Conservation (phyloP, 371 early-diverging fungal genomes). For the Umbelopsis sp. region DNA sequence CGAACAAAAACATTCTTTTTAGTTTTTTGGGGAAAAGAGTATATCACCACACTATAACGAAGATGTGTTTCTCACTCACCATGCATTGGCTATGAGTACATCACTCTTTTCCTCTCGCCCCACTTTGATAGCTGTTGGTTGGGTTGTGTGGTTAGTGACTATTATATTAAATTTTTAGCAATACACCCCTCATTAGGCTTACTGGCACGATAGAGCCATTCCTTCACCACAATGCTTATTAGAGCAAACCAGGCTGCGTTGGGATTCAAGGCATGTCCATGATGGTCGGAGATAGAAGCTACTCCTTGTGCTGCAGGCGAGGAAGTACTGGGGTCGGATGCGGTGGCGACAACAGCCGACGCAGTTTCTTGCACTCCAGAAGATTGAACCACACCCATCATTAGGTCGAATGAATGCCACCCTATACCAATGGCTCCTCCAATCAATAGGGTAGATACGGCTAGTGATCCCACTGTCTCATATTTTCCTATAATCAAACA, state of each 20-base stretch:
- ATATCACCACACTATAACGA: background rate
- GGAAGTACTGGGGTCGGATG: slow-evolving; percentile 13
- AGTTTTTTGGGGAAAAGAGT: background rate
- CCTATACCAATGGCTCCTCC: slow-evolving; percentile 68
- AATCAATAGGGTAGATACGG: slow-evolving; percentile 66
- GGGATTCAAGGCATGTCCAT: slow-evolving; percentile 54
- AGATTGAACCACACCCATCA: slow-evolving; percentile 31
- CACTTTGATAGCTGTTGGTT: slow-evolving; percentile 57
- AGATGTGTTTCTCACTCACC: slow-evolving; percentile 32
- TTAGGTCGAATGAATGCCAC: slow-evolving; percentile 64
- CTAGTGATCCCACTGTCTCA: slow-evolving; percentile 72
- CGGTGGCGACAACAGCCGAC: slow-evolving; percentile 18
- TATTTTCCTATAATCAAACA: slow-evolving; percentile 51
- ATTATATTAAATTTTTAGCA: background rate
- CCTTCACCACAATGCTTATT: slow-evolving; percentile 66
- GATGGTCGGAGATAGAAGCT: slow-evolving; percentile 29
- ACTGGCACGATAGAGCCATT: slow-evolving; percentile 67
- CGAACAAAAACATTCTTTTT: background rate
- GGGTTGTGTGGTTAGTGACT: too few species aligned
- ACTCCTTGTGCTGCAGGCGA: slow-evolving; percentile 21
- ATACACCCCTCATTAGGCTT: slow-evolving; percentile 16
- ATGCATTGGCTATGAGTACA: slow-evolving; percentile 75
- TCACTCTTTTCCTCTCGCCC: slow-evolving; percentile 61
- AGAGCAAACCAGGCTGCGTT: slow-evolving; percentile 76
- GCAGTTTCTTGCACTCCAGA: slow-evolving; percentile 30